Evolutionary conservation across 306 rosid species (phyloP), one percentile per base, ranked within the genome.

Genomic region (Cicer cuneatum): DNA sequence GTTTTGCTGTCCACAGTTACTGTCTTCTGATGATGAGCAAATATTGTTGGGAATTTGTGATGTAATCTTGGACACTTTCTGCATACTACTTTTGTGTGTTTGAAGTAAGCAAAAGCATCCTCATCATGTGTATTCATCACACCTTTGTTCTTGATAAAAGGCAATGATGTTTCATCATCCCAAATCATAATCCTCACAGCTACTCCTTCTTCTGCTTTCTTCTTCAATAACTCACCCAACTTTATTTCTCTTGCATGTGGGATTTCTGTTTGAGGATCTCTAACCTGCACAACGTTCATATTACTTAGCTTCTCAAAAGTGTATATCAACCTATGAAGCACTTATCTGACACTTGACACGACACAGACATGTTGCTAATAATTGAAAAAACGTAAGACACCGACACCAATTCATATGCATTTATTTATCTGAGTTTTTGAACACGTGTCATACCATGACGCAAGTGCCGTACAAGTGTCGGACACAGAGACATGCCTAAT

Each of bases 121-220:
- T 94, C 96, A 66, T 92, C 99, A 21, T 89, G 92, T 2, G 99
- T 92, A 37, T 80, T 79, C 99, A 94, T 94, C 74, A 92, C 78
- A 46, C 99, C 99, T 12, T 58, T 81, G 89, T 88, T 94, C 85
- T 85, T 91, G 39, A 94, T 87, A 2, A 90, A 24, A 49, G 96
- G 86, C 3, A 94, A 80, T 12, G 99, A 94, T 47, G 99, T 92
- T 75, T 90, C 96, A 68, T 94, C 99, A 69, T 94, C 90, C 99
- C 99, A 94, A 46, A 94, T 47, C 97, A 94, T 85, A 46, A 94
- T 54, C 74, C 97, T 90, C 65, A 92, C 96, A 0, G 92, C 91
- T 29, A 94, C 96, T 42, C 97, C 99, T 89, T 94, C 98, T 5
- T 92, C 97, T 9, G 99, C 96, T 46, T 91, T 94, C 60, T 76